Evolutionary conservation across 805 yeast genomes (phyloP), one percentile per base, ranked within the genome.

Genomic region (Ogataea pini): DNA sequence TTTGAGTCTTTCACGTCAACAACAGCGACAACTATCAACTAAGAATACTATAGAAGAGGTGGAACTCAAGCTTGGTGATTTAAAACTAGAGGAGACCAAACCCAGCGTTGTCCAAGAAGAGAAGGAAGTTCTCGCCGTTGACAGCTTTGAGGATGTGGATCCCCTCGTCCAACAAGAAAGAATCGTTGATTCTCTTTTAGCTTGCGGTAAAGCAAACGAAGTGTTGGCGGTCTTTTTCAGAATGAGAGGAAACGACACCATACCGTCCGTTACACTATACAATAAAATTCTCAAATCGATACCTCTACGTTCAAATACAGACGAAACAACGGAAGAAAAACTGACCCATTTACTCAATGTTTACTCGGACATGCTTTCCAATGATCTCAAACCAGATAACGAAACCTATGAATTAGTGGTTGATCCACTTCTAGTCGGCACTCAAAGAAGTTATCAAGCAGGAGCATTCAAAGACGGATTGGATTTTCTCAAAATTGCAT

Each of bases 331-430:
- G 6, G 89, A 86, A 61, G 76, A 75, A 39, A 78, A 77, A 60
- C 71, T 86, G 61, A 84, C 87, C 2, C 79, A 76, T 46, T 62
- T 86, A 49, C 67, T 86, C 53, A 83, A 80, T 17, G 81, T 84
- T 29, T 86, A 86, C 60, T 86, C 86, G 43, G 90, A 84, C 57
- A 68, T 85, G 61, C 70, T 86, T 32, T 60, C 77, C 19, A 72
- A 74, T 54, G 72, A 71, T 51, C 50, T 79, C 33, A 82, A 79
- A 60, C 94, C 94, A 14, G 72, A 76, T 20, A 58, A 62, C 36
- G 70, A 69, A 16, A 83, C 87, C 7, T 85, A 79, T 63, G 70
- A 77, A 56, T 62, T 78, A 3, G 75, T 78, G 4, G 68, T 86
- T 39, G 65, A 68, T 18, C 74, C 78, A 25, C 69, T 86, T 22